These are phyloP conservation scores for Papiliotrema flavescens DNA, from an alignment of 1,284 basidiomycete species.

Conservation along the genomic window DNA sequence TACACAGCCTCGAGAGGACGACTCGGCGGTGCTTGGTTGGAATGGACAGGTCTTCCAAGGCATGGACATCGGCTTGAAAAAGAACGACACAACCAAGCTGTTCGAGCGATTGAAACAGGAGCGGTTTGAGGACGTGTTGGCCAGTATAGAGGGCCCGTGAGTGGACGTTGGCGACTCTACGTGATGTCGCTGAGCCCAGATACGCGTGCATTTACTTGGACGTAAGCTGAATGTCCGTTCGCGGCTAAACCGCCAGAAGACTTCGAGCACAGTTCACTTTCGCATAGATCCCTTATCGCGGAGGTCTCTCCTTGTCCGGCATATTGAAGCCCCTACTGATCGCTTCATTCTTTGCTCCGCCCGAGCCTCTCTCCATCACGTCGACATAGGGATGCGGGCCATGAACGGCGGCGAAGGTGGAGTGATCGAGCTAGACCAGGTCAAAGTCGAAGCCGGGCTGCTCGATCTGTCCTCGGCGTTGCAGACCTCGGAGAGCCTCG, in stretches of 20 bases:
- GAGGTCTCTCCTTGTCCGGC: constrained; percentile 69
- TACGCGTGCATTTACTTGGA: constrained; percentile 80
- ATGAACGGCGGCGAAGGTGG: constrained; percentile 39
- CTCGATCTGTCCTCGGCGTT: background rate
- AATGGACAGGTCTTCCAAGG: constrained; percentile 88
- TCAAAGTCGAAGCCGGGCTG: constrained; percentile 2
- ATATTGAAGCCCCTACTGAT: constrained; percentile 1
- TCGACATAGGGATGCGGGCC: constrained; percentile 22
- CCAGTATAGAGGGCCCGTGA: constrained; percentile 79
- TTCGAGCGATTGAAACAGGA: constrained; percentile 57
- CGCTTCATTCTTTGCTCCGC: constrained; percentile 30
- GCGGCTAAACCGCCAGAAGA: constrained; percentile 46
- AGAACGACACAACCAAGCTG: constrained; percentile 75
- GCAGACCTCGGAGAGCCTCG: background rate
- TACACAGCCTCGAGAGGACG: constrained; percentile 65
- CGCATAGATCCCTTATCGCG: constrained; percentile 87
- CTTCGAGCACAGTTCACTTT: constrained; percentile 59
- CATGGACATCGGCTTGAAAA: constrained; percentile 59
- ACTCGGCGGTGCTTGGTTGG: constrained; percentile 70
- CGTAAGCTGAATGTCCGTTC: constrained; percentile 49
- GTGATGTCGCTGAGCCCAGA: constrained; percentile 48
- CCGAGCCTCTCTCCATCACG: constrained; percentile 19
- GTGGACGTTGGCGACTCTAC: constrained; percentile 39
- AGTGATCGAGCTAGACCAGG: constrained; percentile 13
- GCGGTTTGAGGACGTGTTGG: constrained; percentile 55